Conservation (phyloP, 192 early-diverging fungal species). For the Coemansia sp. region DNA sequence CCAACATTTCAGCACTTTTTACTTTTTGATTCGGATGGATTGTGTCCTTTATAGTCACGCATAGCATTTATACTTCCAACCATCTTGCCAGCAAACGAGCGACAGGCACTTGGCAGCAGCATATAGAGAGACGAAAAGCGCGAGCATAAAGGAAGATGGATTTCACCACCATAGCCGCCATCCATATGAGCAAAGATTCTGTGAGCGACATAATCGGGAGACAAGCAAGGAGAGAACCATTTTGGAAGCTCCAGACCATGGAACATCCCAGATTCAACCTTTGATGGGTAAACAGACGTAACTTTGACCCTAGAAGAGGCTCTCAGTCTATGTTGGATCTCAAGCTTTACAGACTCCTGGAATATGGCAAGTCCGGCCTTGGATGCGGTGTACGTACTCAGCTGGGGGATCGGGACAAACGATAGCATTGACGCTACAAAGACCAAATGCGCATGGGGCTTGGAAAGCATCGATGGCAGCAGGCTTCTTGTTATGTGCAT, state of each 20-base stretch:
- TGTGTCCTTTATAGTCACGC: constrained; percentile 30
- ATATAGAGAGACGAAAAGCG: constrained; percentile 27
- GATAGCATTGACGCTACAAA: constrained; percentile 33
- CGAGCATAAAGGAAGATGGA: constrained; percentile 44
- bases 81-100: constrained; percentile 17
- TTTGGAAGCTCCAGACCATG: constrained; percentile 58
- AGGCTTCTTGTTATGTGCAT: constrained; percentile 69
- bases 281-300: constrained; percentile 67
- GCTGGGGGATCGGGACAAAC: constrained; percentile 54
- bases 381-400: constrained; percentile 75
- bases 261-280: constrained; percentile 76
- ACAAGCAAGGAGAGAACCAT: constrained; percentile 66
- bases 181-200: constrained; percentile 62
- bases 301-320: constrained; percentile 58
- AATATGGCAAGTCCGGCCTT: constrained; percentile 73
- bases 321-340: constrained; percentile 61
- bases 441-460: constrained; percentile 75
- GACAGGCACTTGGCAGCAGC: constrained; percentile 16
- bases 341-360: constrained; percentile 75
- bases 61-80: constrained; percentile 40
- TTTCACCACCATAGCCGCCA: constrained; percentile 45
- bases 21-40: neutral
- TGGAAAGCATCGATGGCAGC: constrained; percentile 67
- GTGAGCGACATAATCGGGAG: constrained; percentile 58
- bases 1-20: neutral